A percentile compares a stretch with the other conserved stretches of the same genome.
Evolutionary conservation across 495 filamentous ascomycete species (phyloP).

Genomic region (Poronia punctata): DNA sequence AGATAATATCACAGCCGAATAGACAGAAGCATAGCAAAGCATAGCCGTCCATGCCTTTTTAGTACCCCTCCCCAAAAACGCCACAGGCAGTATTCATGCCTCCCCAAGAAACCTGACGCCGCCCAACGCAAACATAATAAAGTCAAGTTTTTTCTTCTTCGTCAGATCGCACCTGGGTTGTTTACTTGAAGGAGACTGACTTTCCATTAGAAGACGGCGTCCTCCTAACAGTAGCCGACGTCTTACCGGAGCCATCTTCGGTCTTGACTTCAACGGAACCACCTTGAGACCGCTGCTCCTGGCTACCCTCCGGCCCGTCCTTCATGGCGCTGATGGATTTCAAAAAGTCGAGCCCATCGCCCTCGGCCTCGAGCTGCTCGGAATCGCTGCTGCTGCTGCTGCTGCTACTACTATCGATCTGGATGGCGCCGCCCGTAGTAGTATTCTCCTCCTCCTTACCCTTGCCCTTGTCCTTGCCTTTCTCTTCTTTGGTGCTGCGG

Average conservation of each 20-base stretch:
- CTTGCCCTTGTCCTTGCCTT: neutral
- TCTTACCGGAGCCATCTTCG: conserved; percentile 13
- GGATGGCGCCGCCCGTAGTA: conserved; percentile 1
- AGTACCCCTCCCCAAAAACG: conserved; percentile 14
- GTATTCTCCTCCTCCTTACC: conserved; percentile 26
- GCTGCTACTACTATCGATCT: conserved; percentile 13
- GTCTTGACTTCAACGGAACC: conserved; percentile 22
- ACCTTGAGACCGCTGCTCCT: conserved; percentile 1
- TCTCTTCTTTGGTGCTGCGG: conserved; percentile 1
- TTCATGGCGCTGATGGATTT: conserved; percentile 30
- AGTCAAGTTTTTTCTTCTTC: too few species aligned
- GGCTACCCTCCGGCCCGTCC: conserved; percentile 10
- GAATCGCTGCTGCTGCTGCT: conserved; percentile 23
- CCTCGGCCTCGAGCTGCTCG: conserved; percentile 25
- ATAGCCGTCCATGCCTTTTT: too few species aligned
- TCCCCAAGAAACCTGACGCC: conserved; percentile 17
- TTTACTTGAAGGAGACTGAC: conserved; percentile 21
- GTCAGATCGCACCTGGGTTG: too few species aligned
- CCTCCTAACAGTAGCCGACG: conserved; percentile 5
- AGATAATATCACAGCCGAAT: neutral
- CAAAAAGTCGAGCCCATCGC: conserved; percentile 34
- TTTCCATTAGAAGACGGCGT: conserved; percentile 13
- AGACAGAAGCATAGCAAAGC: neutral
- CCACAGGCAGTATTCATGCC: too few species aligned
- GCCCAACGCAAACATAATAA: conserved; percentile 17